Percentiles rank a stretch among this genome's conserved stretches.
Conservation (phyloP, 495 filamentous ascomycete genomes). For the Neohortaea acidophila region DNA sequence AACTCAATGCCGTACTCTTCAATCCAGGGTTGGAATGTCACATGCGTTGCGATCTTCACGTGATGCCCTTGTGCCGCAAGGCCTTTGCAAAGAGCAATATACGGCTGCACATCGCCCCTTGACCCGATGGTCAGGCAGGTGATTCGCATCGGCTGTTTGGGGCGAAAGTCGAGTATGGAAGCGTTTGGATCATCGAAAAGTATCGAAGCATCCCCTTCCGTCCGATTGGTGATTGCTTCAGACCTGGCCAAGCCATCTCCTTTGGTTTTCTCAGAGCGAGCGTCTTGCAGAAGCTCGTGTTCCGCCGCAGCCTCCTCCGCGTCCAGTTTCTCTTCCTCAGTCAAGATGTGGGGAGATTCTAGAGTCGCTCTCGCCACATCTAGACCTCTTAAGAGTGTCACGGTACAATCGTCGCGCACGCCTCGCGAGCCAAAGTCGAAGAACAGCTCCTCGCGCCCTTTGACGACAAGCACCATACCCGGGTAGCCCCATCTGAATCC, state of each 20-base stretch:
- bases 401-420: conserved; percentile 71
- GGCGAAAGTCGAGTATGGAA: conserved; percentile 92
- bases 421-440: conserved; percentile 77
- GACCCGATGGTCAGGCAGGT: conserved; percentile 95
- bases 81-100: conserved; percentile 90
- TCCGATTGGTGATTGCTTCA: conserved; percentile 6
- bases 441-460: conserved; percentile 90
- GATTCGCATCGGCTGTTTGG: conserved; percentile 61
- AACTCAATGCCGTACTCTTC: conserved; percentile 86
- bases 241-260: background rate
- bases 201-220: conserved; percentile 48
- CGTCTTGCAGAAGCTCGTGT: conserved; percentile 66
- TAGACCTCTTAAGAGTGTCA: conserved; percentile 61
- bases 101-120: conserved; percentile 90
- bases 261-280: conserved; percentile 37
- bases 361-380: conserved; percentile 57
- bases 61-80: conserved; percentile 75
- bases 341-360: conserved; percentile 55
- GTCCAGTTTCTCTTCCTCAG: conserved; percentile 51
- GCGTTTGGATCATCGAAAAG: conserved; percentile 83
- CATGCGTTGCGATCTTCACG: conserved; percentile 79
- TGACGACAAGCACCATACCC: conserved; percentile 78
- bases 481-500: conserved; percentile 88
- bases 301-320: conserved; percentile 69
- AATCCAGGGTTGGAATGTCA: conserved; percentile 80